Evolutionary conservation across 2,329 filamentous ascomycete species (phyloP), one percentile per base, ranked within the genome.

Genomic region (Trichoderma gracile): DNA sequence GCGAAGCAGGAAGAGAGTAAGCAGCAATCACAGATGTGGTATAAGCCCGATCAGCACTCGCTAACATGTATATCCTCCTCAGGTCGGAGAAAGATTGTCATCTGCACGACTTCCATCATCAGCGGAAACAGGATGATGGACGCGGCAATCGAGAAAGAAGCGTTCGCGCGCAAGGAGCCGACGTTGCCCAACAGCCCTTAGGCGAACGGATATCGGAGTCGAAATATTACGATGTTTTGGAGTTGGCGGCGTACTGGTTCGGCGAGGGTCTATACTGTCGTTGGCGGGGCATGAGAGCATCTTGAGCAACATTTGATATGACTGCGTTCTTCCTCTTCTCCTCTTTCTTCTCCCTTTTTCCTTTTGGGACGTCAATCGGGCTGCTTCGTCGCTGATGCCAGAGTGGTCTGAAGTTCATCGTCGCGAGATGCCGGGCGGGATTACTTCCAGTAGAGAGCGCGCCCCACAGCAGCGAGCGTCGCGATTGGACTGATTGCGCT

Each of bases 51-150:
- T 19, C 57, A 40, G 38, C 43, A 25, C 49, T 52, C 45, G 56
- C 69, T 71, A 66, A 71, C 63, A 12, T 50, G 50, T 33, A 53
- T 40, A 7, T 55, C 30, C 50, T 38, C 6, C 45, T n/a, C 55
- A 89, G 89, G 84, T 57, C 88, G 89, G 70, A 88, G 91, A 75
- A 91, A 91, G 73, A 89, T 99, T 70, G 82, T 99, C 55, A 93
- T 99, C 73, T 96, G 92, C 75, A 94, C 95, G 56, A 99, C 95
- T 17, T 91, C 91, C 61, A 89, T 99, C 47, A 87, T 98, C 66
- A 96, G 87, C 78, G 95, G 96, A 30, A 91, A 94, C 76, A 87
- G 84, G 72, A 91, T 97, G 79, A 93, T 99, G 84, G 90, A 92
- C 55, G 87, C 89, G 53, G 92, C 90, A 63, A 89, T 94, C 70